Base-by-base conservation (phyloP, 78 protist genomes). In the Mantamonas sphyraenae region DNA sequence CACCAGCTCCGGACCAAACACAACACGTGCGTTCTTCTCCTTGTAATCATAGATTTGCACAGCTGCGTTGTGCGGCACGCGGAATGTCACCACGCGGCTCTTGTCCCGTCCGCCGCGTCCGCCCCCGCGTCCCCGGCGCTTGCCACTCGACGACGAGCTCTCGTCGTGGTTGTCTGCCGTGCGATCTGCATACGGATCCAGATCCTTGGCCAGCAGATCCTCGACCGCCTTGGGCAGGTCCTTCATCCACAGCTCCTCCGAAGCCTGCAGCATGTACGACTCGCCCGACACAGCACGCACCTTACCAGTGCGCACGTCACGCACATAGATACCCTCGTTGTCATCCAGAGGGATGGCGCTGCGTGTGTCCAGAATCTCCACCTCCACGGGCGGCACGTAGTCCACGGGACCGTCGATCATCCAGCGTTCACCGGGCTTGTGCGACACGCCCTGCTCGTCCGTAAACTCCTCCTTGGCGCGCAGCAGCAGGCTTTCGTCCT, bases 311-410 rank as follows among this genome's bases (percentile, higher is more conserved):
- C 62, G 76, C 73, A 72, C 74, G 73, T 91, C 87, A 51, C 92
- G 81, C 50, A 88, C 83, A 77, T 88, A 88, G 73, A 88, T 81
- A 70, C 96, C 96, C 75, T 91, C 96, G 77, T 90, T 91, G 64
- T 85, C 90, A 63, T 87, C 92, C 43, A 91, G 85, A 53, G 96
- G 90, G 62, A 91, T 86, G 40, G 92, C 79, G 40, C n/a, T 10
- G 63, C 93, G 83, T 70, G 53, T 69, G 57, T 80, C 79, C 17
- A 90, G 74, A 19, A 91, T 85, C 50, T 83, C 88, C 28, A 89
- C 92, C 62, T 75, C 69, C 28, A 81, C 83, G 26, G 88, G 86
- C 67, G 96, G 96, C 16, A 90, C 79, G 70, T 84, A 90, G 59
- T 91, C 94, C 39, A 47, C 24, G 37, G 96, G 92, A 39, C 96